Base-by-base conservation (phyloP, 495 filamentous ascomycete genomes). In the Aspergillus panamensis region DNA sequence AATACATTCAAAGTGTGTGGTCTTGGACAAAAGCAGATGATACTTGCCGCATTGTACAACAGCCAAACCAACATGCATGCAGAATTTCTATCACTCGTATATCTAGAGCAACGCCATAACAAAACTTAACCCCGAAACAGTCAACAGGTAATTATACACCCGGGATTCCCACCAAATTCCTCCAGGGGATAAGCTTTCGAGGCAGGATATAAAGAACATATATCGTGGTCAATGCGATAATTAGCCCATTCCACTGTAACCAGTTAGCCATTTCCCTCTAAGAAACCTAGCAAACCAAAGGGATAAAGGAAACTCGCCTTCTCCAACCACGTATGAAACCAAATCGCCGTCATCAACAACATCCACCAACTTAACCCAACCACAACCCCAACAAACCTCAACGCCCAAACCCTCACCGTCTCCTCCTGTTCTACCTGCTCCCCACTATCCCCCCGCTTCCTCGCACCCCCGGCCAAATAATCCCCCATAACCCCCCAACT, bases 251-350 rank as follows among this genome's bases (percentile, higher is more conserved):
- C 14, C 62, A n/a, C 62, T 62, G 37, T 14, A 57, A 17, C 29
- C 52, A 8, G 21, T 62, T 55, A 62, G 53, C 59, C 10, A 14
- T 21, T 31, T 21, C 30, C 13, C 10, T 9, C 3, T 25, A 45
- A 42, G 48, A 37, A 35, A 45, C 32, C 3, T 3, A 39, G 14
- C 14, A 39, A 53, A 19, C 29, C n/a, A 50, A 49, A 19, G 16
- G 51, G 42, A 53, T 53, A 10, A 52, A 16, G n/a, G n/a, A 33
- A 49, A 73, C 80, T 58, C 67, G 91, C 90, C 87, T 97, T 97
- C 76, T 98, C 94, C 67, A 92, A 85, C 94, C 93, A 97, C 5
- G 94, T 97, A 70, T 98, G 94, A 58, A 98, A 98, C 77, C 92
- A 97, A 44, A 91, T 88, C 10, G 92, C 91, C 42, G 94, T 98